Evolutionary conservation across 2,329 filamentous ascomycete genomes (phyloP).

Genomic region (Fusarium nisikadoi): DNA sequence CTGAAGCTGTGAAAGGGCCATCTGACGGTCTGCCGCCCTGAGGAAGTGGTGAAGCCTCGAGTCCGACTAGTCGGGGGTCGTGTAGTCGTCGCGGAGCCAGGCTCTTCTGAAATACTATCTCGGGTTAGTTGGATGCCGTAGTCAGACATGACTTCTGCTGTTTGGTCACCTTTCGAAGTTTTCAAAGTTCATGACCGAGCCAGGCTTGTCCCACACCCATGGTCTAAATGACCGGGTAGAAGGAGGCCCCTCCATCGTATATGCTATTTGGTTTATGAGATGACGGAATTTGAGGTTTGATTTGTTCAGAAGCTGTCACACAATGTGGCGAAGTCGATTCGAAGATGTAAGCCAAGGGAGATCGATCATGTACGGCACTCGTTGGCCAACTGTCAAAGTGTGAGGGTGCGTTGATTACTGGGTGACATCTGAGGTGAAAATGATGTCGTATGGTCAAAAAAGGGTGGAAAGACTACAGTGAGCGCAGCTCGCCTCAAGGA

Average conservation of each 20-base stretch:
- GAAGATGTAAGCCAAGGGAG: conserved; percentile 10
- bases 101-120: conserved; percentile 41
- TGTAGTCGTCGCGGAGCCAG: conserved; percentile 30
- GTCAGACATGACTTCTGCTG: conserved; percentile 7
- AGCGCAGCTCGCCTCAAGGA: conserved; percentile 41
- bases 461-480: conserved; percentile 33
- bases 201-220: conserved; percentile 41
- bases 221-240: conserved; percentile 37
- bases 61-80: conserved; percentile 37
- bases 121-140: conserved; percentile 19
- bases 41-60: conserved; percentile 43
- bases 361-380: conserved; percentile 34
- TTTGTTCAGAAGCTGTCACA: conserved; percentile 16
- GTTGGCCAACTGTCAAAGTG: conserved; percentile 28
- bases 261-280: conserved; percentile 15
- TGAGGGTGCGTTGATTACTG: conserved; percentile 26
- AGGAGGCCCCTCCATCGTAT: conserved; percentile 40
- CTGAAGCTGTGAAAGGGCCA: conserved; percentile 46
- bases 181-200: conserved; percentile 41
- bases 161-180: conserved; percentile 42
- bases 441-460: conserved; percentile 6
- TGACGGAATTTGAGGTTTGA: conserved; percentile 5
- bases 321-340: conserved; percentile 15
- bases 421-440: background rate
- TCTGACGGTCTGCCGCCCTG: conserved; percentile 41